Percentiles rank a stretch among this genome's conserved stretches.
Conservation (phyloP, 2,329 filamentous ascomycete species). For the Macrophomina phaseolina region DNA sequence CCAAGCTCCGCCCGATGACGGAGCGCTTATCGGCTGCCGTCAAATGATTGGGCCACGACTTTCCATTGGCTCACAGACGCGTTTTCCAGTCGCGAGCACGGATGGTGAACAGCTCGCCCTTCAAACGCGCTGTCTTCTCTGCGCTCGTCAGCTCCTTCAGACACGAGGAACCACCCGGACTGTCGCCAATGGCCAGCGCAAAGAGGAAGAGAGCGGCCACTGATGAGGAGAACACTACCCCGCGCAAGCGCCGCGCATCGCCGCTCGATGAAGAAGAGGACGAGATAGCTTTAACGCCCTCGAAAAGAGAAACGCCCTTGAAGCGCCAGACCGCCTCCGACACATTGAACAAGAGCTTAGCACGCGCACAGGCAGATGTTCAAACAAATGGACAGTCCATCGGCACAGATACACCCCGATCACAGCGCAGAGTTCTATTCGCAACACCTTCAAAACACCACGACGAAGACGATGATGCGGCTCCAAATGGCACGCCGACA, state of each 20-base stretch:
- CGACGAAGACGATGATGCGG: constrained; percentile 46
- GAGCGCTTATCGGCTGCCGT: constrained; percentile 20
- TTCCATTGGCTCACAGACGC: constrained; percentile 19
- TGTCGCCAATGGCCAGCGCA: constrained; percentile 20
- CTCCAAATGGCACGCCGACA: constrained; percentile 69
- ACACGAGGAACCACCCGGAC: not conserved
- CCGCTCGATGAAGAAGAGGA: constrained; percentile 13
- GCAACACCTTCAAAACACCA: constrained; percentile 49
- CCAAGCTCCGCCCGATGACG: constrained; percentile 21
- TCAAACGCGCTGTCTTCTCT: constrained; percentile 13
- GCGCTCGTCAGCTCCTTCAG: constrained; percentile 17
- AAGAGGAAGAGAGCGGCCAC: constrained; percentile 22
- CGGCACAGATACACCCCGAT: constrained; percentile 47
- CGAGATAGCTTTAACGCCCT: constrained; percentile 19
- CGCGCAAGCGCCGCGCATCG: constrained; percentile 14
- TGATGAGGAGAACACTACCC: constrained; percentile 21
- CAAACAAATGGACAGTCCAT: constrained; percentile 30
- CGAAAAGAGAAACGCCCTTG: constrained; percentile 13
- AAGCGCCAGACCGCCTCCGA: constrained; percentile 30
- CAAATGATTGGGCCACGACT: constrained; percentile 21
- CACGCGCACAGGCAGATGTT: constrained; percentile 37
- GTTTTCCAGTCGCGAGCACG: constrained; percentile 20
- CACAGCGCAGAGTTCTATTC: constrained; percentile 54
- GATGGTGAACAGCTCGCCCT: constrained; percentile 11
- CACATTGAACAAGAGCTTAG: constrained; percentile 14